Percentiles rank a stretch among this genome's conserved stretches.
phyloP scores from a whole-genome alignment of 2,329 filamentous ascomycete species.

The Fusarium incarnatum region DNA sequence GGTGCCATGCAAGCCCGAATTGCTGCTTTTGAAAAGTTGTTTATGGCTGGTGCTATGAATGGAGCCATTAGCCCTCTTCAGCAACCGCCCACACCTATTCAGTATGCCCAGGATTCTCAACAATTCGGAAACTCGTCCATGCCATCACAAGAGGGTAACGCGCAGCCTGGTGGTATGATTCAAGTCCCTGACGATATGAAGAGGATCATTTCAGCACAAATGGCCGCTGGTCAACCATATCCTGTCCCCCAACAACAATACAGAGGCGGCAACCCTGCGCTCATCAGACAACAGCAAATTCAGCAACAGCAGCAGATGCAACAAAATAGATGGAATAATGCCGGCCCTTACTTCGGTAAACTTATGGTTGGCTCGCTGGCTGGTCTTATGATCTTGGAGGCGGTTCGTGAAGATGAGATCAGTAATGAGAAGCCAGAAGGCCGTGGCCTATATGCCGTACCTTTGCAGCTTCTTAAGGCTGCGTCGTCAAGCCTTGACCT shows the following conservation, averaged over 20 bases:
- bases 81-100: slow-evolving; percentile 65
- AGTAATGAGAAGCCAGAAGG: slow-evolving; percentile 72
- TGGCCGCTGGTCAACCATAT: slow-evolving; percentile 67
- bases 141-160: slow-evolving; percentile 53
- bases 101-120: slow-evolving; percentile 58
- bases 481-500: slow-evolving; percentile 63
- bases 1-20: slow-evolving; percentile 81
- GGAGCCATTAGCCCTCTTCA: slow-evolving; percentile 67
- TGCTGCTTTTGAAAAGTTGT: slow-evolving; percentile 80
- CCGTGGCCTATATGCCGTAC: slow-evolving; percentile 74
- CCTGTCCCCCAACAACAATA: slow-evolving; percentile 62
- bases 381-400: slow-evolving; percentile 91
- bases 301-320: slow-evolving; percentile 65
- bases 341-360: slow-evolving; percentile 73
- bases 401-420: slow-evolving; percentile 74
- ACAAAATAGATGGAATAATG: slow-evolving; percentile 65
- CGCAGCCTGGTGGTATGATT: slow-evolving; percentile 68
- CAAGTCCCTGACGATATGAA: slow-evolving; percentile 75
- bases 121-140: slow-evolving; percentile 62
- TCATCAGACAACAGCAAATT: slow-evolving; percentile 67
- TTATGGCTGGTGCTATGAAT: slow-evolving; percentile 79
- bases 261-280: slow-evolving; percentile 55
- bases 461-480: slow-evolving; percentile 66
- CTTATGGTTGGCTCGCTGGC: slow-evolving; percentile 94
- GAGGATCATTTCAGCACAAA: slow-evolving; percentile 68